A percentile compares a stretch with the other conserved stretches of the same genome.
These are phyloP conservation scores for Xylaria sp. DNA, from an alignment of 495 filamentous ascomycete genomes.

Conservation along the genomic window DNA sequence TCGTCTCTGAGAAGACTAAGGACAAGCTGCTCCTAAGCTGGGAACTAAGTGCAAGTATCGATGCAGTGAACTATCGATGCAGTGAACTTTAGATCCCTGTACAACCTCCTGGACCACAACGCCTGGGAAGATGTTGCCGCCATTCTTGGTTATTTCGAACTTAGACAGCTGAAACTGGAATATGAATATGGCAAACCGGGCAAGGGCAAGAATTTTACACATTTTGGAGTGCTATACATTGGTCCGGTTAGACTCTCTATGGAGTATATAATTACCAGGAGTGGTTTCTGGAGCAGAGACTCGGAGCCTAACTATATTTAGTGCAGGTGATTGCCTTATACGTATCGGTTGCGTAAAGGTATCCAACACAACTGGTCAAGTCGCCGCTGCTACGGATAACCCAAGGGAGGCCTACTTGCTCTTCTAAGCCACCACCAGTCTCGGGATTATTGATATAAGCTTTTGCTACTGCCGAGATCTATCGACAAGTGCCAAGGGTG, in stretches of 20 bases:
- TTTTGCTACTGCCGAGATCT: not conserved
- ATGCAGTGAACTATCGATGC: too few species aligned
- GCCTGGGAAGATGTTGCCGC: not conserved
- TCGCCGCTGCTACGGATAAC: not conserved
- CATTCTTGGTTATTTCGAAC: not conserved
- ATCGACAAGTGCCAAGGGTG: not conserved
- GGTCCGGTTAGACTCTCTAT: not conserved
- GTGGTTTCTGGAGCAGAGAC: not conserved
- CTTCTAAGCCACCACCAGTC: not conserved
- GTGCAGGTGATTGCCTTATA: not conserved
- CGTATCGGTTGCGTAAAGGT: not conserved
- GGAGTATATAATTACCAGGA: not conserved
- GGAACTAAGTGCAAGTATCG: not conserved
- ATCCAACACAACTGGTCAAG: constrained; percentile 1
- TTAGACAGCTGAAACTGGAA: not conserved
- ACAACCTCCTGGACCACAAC: not conserved
- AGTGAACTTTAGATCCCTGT: not conserved
- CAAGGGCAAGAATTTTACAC: not conserved
- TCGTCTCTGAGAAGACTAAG: not conserved
- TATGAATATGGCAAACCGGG: not conserved
- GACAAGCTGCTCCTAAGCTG: not conserved
- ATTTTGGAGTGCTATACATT: not conserved
- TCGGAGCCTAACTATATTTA: not conserved
- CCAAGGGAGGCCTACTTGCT: not conserved
- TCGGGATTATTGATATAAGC: not conserved